Evolutionary conservation across 73 alveolate species (phyloP).

Genomic region (Paramecium tetraurelia): DNA sequence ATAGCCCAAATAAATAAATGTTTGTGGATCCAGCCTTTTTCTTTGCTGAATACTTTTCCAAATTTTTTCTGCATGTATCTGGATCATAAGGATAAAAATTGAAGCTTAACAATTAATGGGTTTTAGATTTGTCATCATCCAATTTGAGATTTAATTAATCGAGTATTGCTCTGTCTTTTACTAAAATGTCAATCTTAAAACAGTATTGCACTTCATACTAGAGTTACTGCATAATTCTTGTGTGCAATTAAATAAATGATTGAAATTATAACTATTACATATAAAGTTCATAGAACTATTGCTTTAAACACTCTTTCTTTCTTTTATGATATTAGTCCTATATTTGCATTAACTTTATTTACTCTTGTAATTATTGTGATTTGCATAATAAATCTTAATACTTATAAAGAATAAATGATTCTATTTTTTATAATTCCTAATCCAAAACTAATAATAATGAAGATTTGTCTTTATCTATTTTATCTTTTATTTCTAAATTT

Average conservation of each 20-base stretch:
- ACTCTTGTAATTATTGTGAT: background rate
- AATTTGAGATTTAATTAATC: background rate
- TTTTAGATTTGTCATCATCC: background rate
- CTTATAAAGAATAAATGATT: background rate
- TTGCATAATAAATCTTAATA: background rate
- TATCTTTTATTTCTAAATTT: background rate
- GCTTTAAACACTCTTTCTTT: background rate
- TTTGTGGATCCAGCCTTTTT: background rate
- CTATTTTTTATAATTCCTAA: background rate
- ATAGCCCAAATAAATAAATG: background rate
- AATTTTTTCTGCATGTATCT: background rate
- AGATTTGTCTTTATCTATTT: background rate
- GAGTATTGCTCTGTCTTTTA: background rate
- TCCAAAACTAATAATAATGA: background rate
- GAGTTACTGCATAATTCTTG: background rate
- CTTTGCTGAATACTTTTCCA: background rate
- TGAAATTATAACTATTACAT: background rate
- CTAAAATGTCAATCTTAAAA: background rate
- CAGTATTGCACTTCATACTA: background rate
- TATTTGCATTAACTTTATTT: background rate
- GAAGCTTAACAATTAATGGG: background rate
- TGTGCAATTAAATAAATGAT: background rate
- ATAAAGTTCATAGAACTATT: background rate
- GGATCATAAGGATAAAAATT: background rate
- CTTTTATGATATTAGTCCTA: background rate